Conservation (phyloP, 257 asterid species). For the Salvia splendens region DNA sequence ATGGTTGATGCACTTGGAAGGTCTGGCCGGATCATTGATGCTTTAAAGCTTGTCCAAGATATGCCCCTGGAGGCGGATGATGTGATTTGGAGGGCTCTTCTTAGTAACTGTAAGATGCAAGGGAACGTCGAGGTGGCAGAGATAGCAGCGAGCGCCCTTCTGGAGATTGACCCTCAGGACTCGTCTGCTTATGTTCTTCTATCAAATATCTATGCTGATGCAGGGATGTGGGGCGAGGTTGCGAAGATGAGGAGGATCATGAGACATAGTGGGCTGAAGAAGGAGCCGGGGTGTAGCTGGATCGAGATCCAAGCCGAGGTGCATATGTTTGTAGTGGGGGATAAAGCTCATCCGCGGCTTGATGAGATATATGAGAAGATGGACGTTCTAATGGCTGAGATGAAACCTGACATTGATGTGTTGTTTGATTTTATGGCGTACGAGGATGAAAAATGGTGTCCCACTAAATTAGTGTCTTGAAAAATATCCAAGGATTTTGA, state of each 20-base stretch:
- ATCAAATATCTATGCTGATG: conserved; percentile 77
- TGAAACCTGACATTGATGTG: conserved; percentile 47
- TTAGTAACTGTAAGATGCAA: conserved; percentile 74
- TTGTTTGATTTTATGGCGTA: background rate
- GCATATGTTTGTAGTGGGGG: conserved; percentile 85
- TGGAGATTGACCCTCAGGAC: conserved; percentile 72
- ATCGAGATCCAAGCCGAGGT: conserved; percentile 75
- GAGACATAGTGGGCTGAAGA: conserved; percentile 64
- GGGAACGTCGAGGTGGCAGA: conserved; percentile 86
- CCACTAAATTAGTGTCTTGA: no score
- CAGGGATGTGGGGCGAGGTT: conserved; percentile 70
- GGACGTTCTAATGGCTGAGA: conserved; percentile 54
- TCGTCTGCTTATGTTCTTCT: conserved; percentile 75
- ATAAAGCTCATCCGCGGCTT: conserved; percentile 82
- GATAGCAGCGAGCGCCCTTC: conserved; percentile 62
- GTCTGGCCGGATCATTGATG: conserved; percentile 55
- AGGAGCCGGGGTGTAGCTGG: conserved; percentile 99
- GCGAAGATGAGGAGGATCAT: conserved; percentile 58
- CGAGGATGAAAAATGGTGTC: no score
- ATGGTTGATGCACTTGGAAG: conserved; percentile 88
- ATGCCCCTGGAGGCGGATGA: conserved; percentile 88
- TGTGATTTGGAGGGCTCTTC: conserved; percentile 87
- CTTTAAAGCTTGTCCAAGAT: conserved; percentile 66
- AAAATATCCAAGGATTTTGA: no score
- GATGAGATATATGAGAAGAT: conserved; percentile 57